Evolutionary conservation across 176 grass and related monocot species (phyloP).

Genomic region (Oryza longistaminata): DNA sequence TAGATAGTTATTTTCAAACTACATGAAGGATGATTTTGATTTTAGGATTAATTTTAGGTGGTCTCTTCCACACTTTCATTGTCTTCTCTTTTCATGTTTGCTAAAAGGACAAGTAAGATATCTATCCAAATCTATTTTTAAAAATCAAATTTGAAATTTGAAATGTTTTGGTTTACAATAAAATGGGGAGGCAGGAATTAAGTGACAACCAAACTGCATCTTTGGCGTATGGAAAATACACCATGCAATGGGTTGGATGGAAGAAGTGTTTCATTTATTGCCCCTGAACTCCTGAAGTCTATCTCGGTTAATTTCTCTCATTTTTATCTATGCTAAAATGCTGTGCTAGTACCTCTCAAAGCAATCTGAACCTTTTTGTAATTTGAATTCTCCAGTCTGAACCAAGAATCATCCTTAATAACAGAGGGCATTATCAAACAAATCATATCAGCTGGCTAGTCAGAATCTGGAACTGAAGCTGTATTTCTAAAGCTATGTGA

Average conservation of each 20-base stretch:
- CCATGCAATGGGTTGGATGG: no score
- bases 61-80: not conserved
- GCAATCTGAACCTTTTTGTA: no score
- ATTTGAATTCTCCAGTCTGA: no score
- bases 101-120: not conserved
- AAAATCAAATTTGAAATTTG: not conserved
- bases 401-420: not conserved
- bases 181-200: not conserved
- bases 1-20: not conserved
- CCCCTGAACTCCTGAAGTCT: not conserved
- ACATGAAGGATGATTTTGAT: not conserved
- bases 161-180: not conserved
- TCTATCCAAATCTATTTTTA: not conserved
- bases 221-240: no score
- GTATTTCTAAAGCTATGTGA: not conserved
- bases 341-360: no score
- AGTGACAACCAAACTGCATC: no score
- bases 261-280: no score
- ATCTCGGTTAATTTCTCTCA: not conserved
- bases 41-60: not conserved
- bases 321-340: not conserved
- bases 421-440: not conserved
- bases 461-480: no score
- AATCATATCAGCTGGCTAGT: not conserved
- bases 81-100: not conserved